Percentiles rank a stretch among this genome's conserved stretches.
phyloP scores from a whole-genome alignment of 2,329 filamentous ascomycete genomes.

The Scytalidium lignicola region DNA sequence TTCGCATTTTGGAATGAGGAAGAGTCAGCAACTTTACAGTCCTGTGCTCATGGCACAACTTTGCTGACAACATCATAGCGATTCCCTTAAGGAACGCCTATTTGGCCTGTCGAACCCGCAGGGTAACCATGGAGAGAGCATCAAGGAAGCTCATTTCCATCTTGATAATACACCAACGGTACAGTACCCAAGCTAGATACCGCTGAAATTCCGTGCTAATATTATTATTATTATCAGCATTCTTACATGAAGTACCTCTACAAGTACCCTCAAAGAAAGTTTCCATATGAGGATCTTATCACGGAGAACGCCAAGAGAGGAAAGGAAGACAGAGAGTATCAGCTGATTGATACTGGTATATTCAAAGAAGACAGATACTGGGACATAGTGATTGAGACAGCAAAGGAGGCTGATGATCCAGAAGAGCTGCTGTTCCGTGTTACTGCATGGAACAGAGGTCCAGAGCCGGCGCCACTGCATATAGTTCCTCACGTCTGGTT shows the following conservation, averaged over 20 bases:
- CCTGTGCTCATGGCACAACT: too few species aligned
- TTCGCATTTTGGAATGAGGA: conserved; percentile 98
- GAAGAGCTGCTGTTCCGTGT: conserved; percentile 92
- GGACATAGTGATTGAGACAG: conserved; percentile 95
- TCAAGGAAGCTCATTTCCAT: conserved; percentile 97
- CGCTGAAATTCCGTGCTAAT: conserved; percentile 5
- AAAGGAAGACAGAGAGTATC: conserved; percentile 80
- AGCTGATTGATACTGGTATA: conserved; percentile 80
- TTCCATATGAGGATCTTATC: conserved; percentile 86
- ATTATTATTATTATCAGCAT: conserved; percentile 51
- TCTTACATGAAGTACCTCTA: conserved; percentile 99
- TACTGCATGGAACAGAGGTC: conserved; percentile 92
- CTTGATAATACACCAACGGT: conserved; percentile 78
- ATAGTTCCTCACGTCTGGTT: conserved; percentile 96
- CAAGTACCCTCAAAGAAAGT: conserved; percentile 89
- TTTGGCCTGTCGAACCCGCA: conserved; percentile 95
- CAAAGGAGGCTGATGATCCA: conserved; percentile 86
- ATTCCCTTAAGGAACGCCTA: conserved; percentile 89
- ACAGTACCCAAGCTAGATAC: conserved; percentile 4
- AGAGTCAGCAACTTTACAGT: conserved; percentile 55
- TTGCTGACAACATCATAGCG: conserved; percentile 47
- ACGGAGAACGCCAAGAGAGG: conserved; percentile 75
- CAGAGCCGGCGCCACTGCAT: conserved; percentile 84
- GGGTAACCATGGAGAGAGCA: conserved; percentile 93
- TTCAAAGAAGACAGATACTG: conserved; percentile 91